Evolutionary conservation across 192 early-diverging fungal species (phyloP), one percentile per base, ranked within the genome.

Genomic region (Backusella circina): DNA sequence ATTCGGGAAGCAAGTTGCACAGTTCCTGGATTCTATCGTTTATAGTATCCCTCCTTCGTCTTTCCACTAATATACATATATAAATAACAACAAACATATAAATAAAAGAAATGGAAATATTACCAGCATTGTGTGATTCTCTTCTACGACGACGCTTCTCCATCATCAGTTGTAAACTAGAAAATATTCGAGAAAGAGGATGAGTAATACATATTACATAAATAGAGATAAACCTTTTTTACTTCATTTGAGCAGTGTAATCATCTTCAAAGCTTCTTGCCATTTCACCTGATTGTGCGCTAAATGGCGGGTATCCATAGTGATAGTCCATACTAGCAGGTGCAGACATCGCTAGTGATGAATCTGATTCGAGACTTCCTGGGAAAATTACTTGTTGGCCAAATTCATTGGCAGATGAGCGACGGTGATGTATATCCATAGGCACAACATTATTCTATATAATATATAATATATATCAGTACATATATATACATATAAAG

Each of bases 1-100:
- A 81, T 39, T 96, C 95, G 37, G 97, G 97, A 37, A 99, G 84
- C 61, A 99, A 81, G 16, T 84, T 88, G 31, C 88, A 89, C 50
- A 99, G 86, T 80, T 99, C 97, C 79, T 92, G 94, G 75, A 99
- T 99, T 79, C 95, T 95, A 82, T 98, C 97, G 80, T 99, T 99
- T 87, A 99, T 99, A 82, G 97, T 96, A 80, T 99, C 97, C 41
- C 97, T 89, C 37, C 97, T 86, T 61, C 97, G 91, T 65, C 97
- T 86, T 83, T 99, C 97, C 32, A 99, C 97, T 86, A 73, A 33
- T 38, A 38, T 47, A 10, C 15, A 15, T 44, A 61, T 28, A 28
- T 61, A 61, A 61, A 61, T 61, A 57, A 57, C n/a, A 57, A 57
- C 23, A 61, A 61, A 61, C 26, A 21, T 10, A 23, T 54, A 69